A percentile compares a stretch with the other conserved stretches of the same genome.
Conservation (phyloP, 2,329 filamentous ascomycete genomes). For the Orbilia brochopaga region DNA sequence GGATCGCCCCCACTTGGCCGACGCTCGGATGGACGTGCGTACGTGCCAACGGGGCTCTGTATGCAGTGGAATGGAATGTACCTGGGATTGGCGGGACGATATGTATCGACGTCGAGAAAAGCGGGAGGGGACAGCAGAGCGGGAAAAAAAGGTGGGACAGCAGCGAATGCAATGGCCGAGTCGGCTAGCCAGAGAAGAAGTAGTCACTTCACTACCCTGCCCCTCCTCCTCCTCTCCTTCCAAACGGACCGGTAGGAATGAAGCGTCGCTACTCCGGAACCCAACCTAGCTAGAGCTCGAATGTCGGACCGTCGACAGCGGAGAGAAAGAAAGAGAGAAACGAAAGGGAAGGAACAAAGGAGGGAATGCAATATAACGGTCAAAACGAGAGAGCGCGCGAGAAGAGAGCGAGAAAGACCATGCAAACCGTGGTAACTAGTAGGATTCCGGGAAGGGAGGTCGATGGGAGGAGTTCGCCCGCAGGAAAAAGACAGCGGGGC, state of each 20-base stretch:
- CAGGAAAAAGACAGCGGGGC: slow-evolving; percentile 9
- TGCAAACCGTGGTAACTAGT: background rate
- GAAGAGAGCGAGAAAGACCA: background rate
- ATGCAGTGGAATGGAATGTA: slow-evolving; percentile 13
- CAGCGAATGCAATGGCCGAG: background rate
- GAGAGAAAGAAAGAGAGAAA: background rate
- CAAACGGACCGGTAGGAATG: background rate
- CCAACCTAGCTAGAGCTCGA: background rate
- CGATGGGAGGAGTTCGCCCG: slow-evolving; percentile 3
- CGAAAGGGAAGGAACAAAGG: background rate
- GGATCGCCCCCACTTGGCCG: slow-evolving; percentile 10
- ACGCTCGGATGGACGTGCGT: background rate
- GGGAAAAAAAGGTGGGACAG: background rate
- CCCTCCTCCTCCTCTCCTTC: background rate
- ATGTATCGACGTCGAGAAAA: slow-evolving; percentile 12
- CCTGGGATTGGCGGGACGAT: slow-evolving; percentile 43
- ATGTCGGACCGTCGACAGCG: background rate
- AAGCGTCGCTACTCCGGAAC: background rate
- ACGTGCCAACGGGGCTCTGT: slow-evolving; percentile 14
- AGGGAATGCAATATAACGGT: background rate
- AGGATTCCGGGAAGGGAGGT: no score
- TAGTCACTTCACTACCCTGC: background rate
- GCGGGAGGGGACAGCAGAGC: background rate
- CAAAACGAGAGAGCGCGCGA: background rate
- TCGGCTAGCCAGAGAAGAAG: slow-evolving; percentile 1